Percentiles rank a stretch among this genome's conserved stretches.
Evolutionary conservation across 257 asterid genomes (phyloP).

Genomic region (Penstemon eatonii): DNA sequence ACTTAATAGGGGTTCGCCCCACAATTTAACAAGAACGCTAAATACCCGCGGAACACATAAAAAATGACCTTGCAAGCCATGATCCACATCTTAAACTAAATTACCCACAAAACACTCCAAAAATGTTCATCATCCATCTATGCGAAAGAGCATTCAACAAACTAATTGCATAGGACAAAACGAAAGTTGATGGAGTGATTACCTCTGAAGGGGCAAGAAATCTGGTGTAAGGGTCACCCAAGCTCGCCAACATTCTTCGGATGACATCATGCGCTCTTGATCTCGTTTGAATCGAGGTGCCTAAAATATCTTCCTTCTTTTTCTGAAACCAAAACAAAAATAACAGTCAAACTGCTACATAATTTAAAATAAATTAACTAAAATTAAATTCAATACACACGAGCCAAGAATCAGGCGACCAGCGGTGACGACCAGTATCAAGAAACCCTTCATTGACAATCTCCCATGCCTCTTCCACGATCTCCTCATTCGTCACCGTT

Average conservation of each 20-base stretch:
- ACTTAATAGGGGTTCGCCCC: too few species aligned
- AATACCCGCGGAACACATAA: too few species aligned
- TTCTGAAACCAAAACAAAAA: slow-evolving; percentile 43
- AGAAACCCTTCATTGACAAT: slow-evolving; percentile 82
- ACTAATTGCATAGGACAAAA: neutral
- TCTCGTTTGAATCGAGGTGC: slow-evolving; percentile 65
- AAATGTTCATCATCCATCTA: too few species aligned
- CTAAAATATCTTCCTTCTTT: slow-evolving; percentile 73
- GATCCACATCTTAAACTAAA: too few species aligned
- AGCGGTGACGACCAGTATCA: slow-evolving; percentile 59
- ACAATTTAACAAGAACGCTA: too few species aligned
- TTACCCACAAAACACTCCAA: too few species aligned
- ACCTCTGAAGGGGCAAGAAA: slow-evolving; percentile 91
- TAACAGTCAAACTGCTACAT: slow-evolving; percentile 2
- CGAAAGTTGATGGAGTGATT: slow-evolving; percentile 25
- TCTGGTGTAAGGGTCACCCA: slow-evolving; percentile 92
- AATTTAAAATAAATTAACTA: neutral
- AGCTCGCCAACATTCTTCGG: slow-evolving; percentile 74
- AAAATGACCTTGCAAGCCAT: too few species aligned
- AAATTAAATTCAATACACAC: slow-evolving; percentile 35
- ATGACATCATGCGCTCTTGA: slow-evolving; percentile 87
- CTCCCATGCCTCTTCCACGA: slow-evolving; percentile 96
- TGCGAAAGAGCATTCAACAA: too few species aligned
- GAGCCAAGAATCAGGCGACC: slow-evolving; percentile 85
- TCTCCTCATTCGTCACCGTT: slow-evolving; percentile 64